Evolutionary conservation across 768 basidiomycete genomes (phyloP), one percentile per base, ranked within the genome.

Genomic region (Pleurotus sapidus): DNA sequence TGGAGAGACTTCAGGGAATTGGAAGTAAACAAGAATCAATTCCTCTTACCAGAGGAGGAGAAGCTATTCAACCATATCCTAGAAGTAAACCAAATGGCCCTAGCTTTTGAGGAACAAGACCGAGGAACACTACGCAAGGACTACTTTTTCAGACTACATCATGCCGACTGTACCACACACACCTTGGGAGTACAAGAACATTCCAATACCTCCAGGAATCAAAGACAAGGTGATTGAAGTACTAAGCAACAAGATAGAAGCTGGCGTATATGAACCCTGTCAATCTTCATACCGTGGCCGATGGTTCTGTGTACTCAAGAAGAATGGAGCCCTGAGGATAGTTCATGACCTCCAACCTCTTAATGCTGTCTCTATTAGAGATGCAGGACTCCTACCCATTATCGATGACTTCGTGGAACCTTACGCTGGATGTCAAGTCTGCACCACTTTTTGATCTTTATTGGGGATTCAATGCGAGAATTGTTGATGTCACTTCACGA

Each of bases 41-140:
- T 77, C 56, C 63, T 78, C 0, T 68, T 61, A 61, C 65, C 65
- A 0, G 70, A 76, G 46, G 76, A 79, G 58, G 64, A 69, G 9
- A 68, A 68, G 14, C 58, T 77, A 1, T 58, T 71, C 0, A 62
- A 71, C n/a, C 64, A 73, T 3, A 48, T 77, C 3, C 53, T 78
- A 9, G 50, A 30, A 1, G 37, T 65, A 0, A 70, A 77, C n/a
- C 65, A 77, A 45, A 9, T 57, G 0, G 72, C 65, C 0, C 68
- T 81, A 27, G 71, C 77, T 2, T 73, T 68, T 57, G 46, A 60
- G 15, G 67, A 73, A 46, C 45, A 55, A 3, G 71, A 74, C 4
- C 42, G 65, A 43, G 64, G 64, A 20, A 65, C 62, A 20, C 43
- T 66, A 4, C 38, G 56, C 3, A 18, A 60, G 23, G 58, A 61